Percentiles rank a stretch among this genome's conserved stretches.
These are phyloP conservation scores for Candida tetrigidarum DNA, from an alignment of 1,139 yeast genomes.

Conservation along the genomic window DNA sequence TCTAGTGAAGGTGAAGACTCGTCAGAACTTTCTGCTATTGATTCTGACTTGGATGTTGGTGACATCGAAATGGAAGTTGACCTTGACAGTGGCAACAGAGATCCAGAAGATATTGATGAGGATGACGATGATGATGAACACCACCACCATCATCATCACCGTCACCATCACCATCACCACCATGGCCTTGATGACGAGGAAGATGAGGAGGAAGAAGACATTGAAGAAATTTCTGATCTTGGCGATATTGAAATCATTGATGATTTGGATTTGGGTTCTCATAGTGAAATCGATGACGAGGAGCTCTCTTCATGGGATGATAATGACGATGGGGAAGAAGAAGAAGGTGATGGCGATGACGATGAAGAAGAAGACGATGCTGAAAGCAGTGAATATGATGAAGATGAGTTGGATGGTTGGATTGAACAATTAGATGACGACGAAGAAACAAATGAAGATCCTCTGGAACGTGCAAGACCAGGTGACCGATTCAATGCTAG, in stretches of 20 bases:
- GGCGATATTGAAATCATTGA: constrained; percentile 48
- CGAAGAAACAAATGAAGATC: constrained; percentile 20
- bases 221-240: constrained; percentile 24
- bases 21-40: constrained; percentile 32
- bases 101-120: constrained; percentile 13
- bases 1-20: constrained; percentile 23
- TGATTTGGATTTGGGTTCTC: constrained; percentile 38
- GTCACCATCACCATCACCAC: constrained; percentile 15
- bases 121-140: constrained; percentile 24
- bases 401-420: constrained; percentile 50
- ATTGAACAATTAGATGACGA: constrained; percentile 44
- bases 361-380: constrained; percentile 22
- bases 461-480: constrained; percentile 13
- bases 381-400: constrained; percentile 39
- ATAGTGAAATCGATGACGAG: constrained; percentile 31
- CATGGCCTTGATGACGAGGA: constrained; percentile 18
- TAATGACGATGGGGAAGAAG: constrained; percentile 1
- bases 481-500: constrained; percentile 9
- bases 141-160: constrained; percentile 13
- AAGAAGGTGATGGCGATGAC: constrained; percentile 27
- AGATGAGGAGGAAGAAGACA: constrained; percentile 14
- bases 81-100: constrained; percentile 18
- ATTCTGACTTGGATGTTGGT: constrained; percentile 27
- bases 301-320: constrained; percentile 2
- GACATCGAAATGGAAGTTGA: constrained; percentile 22